These are phyloP conservation scores for Leptomonas pyrrhocoris DNA, from an alignment of 208 protist genomes.

Conservation along the genomic window DNA sequence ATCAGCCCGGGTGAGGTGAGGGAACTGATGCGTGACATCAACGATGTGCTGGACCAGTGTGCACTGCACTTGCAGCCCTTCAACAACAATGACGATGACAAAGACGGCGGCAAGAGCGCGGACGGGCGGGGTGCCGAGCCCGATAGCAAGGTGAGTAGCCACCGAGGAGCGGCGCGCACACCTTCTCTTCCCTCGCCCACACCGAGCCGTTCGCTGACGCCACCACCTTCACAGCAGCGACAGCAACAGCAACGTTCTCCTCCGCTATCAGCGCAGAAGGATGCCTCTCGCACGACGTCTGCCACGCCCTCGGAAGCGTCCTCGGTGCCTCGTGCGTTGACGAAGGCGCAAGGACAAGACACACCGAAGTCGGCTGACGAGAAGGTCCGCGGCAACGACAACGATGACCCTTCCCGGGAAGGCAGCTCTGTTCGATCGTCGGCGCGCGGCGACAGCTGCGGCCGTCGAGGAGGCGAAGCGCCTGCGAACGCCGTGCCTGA, in stretches of 20 bases:
- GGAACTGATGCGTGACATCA: conserved; percentile 40
- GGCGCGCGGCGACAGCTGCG: neutral
- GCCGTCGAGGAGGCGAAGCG: neutral
- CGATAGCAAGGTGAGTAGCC: conserved; percentile 5
- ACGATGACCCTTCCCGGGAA: neutral
- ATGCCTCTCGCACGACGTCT: neutral
- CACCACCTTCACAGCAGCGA: neutral
- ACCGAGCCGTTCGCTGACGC: neutral
- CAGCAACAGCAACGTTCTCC: conserved; percentile 7
- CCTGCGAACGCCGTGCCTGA: too few relatives aligned
- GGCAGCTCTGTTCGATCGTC: neutral
- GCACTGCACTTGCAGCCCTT: conserved; percentile 35
- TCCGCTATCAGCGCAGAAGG: neutral
- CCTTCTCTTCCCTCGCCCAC: neutral
- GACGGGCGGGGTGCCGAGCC: neutral
- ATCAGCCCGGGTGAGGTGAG: conserved; percentile 18
- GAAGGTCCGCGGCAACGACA: too few relatives aligned
- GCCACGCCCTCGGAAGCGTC: conserved; percentile 7
- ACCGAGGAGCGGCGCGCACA: neutral
- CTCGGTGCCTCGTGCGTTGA: neutral
- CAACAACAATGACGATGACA: neutral
- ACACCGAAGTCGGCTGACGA: too few relatives aligned
- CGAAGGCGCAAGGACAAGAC: neutral
- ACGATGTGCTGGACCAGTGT: conserved; percentile 37
- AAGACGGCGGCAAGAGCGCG: neutral